A percentile compares a stretch with the other conserved stretches of the same genome.
Evolutionary conservation across 106 monocot genomes (phyloP).

Genomic region (Xerophyta viscosa): DNA sequence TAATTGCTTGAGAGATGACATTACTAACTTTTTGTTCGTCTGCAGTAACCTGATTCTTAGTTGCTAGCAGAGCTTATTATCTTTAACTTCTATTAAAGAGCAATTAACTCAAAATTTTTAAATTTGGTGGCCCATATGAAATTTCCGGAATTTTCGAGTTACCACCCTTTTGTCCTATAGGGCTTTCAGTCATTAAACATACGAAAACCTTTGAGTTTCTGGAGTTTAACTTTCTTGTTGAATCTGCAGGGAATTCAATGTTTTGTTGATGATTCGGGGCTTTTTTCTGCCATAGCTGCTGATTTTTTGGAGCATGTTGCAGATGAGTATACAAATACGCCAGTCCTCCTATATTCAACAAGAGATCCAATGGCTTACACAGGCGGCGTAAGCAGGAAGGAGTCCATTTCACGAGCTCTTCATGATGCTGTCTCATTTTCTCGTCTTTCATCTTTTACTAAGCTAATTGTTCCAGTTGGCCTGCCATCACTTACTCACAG

Average conservation of each 20-base stretch:
- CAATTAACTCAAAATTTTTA: no score
- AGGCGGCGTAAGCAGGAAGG: conserved; percentile 18
- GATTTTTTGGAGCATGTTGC: conserved; percentile 63
- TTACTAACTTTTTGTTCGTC: no score
- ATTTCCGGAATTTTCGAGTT: no score
- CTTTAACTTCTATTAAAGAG: no score
- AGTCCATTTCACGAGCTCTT: conserved; percentile 44
- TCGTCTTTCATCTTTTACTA: conserved; percentile 54
- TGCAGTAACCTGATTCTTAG: no score
- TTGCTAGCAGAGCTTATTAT: no score
- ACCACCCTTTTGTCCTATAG: no score
- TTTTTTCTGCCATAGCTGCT: conserved; percentile 78
- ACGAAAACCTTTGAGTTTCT: no score
- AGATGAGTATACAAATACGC: conserved; percentile 78
- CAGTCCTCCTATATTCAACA: conserved; percentile 72
- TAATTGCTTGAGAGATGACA: no score
- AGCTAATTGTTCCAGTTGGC: conserved; percentile 76
- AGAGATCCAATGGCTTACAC: conserved; percentile 42
- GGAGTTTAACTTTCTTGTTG: background rate
- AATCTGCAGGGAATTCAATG: conserved; percentile 82
- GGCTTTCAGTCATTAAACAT: no score
- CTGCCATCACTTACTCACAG: conserved; percentile 68
- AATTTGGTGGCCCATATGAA: no score
- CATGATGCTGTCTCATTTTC: conserved; percentile 92
- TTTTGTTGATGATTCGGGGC: conserved; percentile 84